Conservation (phyloP, 345 rosid genomes). For the Salix brachista region DNA sequence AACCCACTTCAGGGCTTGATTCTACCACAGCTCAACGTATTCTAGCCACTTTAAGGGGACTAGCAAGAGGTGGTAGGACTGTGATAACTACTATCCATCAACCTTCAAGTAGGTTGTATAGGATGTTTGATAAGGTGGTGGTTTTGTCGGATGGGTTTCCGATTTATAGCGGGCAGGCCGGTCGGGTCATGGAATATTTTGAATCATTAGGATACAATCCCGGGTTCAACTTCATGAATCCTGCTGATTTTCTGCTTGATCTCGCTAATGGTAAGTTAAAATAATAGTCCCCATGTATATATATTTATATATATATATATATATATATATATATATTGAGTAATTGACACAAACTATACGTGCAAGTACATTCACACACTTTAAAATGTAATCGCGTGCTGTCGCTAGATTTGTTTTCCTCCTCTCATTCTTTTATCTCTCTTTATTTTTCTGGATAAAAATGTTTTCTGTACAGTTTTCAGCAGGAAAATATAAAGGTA, state of each 20-base stretch:
- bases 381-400: not conserved
- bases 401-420: not conserved
- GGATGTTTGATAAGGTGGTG: conserved; percentile 79
- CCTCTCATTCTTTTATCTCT: not conserved
- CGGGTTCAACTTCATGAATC: conserved; percentile 58
- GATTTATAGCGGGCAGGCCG: conserved; percentile 60
- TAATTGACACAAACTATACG: not conserved
- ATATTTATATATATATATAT: too few relatives aligned
- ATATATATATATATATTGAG: too few relatives aligned
- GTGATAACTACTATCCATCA: conserved; percentile 83
- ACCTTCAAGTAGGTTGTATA: conserved; percentile 75
- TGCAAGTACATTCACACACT: not conserved
- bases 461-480: not conserved
- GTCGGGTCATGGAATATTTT: conserved; percentile 71
- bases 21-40: conserved; percentile 83
- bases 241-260: conserved; percentile 90
- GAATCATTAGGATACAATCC: conserved; percentile 59
- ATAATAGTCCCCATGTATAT: not conserved
- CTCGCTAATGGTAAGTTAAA: conserved; percentile 72
- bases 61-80: conserved; percentile 77
- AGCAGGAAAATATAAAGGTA: not conserved
- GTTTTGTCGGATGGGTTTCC: conserved; percentile 75
- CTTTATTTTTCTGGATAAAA: not conserved
- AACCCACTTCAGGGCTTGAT: conserved; percentile 92
- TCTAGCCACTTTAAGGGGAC: conserved; percentile 44